Base-by-base conservation (phyloP, 495 filamentous ascomycete genomes). In the Peziza echinospora region DNA sequence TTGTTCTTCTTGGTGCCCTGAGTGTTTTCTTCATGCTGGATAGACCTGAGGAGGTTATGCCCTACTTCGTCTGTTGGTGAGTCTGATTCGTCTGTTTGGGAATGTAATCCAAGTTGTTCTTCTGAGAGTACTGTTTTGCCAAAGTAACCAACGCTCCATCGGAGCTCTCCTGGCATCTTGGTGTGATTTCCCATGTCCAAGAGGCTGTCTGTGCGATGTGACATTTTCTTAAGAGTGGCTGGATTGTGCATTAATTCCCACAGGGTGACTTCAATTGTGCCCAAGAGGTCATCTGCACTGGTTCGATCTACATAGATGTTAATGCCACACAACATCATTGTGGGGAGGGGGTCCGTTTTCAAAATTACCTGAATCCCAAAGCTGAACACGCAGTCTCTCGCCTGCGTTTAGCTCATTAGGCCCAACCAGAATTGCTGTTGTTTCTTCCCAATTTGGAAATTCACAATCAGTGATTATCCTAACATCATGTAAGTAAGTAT, bases 111-210 rank as follows among this genome's bases (percentile, higher is more conserved):
- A 4, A 0, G 30, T 17, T 13, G 3, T 17, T 5, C 30, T 17
- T 7, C 30, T 37, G 6, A 37, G 19, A 17, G 30, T 37, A 6
- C 6, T 17, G 6, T 6, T 52, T 82, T 84, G 22, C 71, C 63
- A 49, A 73, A 80, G 54, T 80, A 84, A 3, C 78, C 78, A 7
- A 82, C 73, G 17, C 69, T 73, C 78, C 77, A 84, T 11, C 64
- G 58, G 11, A 84, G 57, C 13, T 68, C 70, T 0, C 78, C 79
- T 0, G 79, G 78, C 75, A 82, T 78, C 5, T 63, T 58, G 51
- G 80, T 69, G 16, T 70, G 69, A 0, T 66, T 63, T 24, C 77
- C 72, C 11, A 76, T 60, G 10, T 72, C 75, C 34, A 59, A 60
- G 40, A 82, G 69, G 11, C 68, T 62, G 59, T 82, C 79, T 26